Conservation (phyloP, 1,284 basidiomycete genomes). For the Austroboletus niveus region DNA sequence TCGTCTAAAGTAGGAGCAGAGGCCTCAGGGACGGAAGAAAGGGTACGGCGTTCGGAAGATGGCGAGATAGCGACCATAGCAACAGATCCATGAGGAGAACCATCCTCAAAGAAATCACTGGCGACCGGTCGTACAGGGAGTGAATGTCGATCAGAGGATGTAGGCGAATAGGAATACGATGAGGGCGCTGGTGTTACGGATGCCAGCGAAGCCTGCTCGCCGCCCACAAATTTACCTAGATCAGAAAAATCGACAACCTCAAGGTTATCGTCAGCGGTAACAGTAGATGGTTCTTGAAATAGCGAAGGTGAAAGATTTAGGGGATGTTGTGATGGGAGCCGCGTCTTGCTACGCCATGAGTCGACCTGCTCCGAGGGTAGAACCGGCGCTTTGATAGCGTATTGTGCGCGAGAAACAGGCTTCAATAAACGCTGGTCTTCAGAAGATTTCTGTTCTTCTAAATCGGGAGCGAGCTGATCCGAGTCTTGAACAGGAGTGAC, state of each 20-base stretch:
- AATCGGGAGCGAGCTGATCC: conserved; percentile 3
- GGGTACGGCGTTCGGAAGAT: conserved; percentile 14
- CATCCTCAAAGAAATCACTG: conserved; percentile 66
- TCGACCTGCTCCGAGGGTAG: conserved; percentile 43
- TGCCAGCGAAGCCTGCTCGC: conserved; percentile 18
- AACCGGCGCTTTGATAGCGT: conserved; percentile 24
- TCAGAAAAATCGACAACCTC: conserved; percentile 79
- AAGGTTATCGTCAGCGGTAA: conserved; percentile 54
- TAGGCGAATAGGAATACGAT: conserved; percentile 11
- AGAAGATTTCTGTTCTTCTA: conserved; percentile 3
- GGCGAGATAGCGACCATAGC: conserved; percentile 34
- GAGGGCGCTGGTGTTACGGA: conserved; percentile 14
- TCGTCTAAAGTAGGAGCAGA: conserved; percentile 11
- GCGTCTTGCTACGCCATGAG: conserved; percentile 62
- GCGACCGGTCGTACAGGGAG: conserved; percentile 50
- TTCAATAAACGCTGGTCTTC: conserved; percentile 32
- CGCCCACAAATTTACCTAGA: conserved; percentile 63
- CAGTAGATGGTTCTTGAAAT: conserved; percentile 45
- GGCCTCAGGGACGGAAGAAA: conserved; percentile 20
- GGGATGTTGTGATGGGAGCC: conserved; percentile 26
- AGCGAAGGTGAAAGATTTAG: conserved; percentile 36
- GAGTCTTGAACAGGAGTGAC: conserved; percentile 4
- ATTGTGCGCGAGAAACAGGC: conserved; percentile 25
- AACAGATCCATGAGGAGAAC: conserved; percentile 33
- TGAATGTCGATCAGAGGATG: conserved; percentile 16